A percentile compares a stretch with the other conserved stretches of the same genome.
Evolutionary conservation across 352 stramenopile genomes (phyloP).

Genomic region (Pythium guiyangense): DNA sequence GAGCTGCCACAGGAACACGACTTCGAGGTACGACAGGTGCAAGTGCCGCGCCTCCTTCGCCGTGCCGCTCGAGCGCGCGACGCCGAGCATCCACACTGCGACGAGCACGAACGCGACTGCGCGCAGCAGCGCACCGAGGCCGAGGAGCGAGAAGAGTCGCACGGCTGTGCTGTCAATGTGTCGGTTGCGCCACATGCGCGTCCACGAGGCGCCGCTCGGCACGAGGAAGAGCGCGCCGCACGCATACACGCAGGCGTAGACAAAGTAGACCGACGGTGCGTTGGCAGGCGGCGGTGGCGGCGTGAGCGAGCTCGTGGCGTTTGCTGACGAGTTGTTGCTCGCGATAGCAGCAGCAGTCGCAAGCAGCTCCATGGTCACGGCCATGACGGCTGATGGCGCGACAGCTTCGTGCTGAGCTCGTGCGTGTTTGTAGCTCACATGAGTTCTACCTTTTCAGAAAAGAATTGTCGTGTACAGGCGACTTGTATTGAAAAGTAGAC

Average conservation of each 20-base stretch:
- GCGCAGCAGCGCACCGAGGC: constrained; percentile 34
- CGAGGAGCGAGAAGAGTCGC: constrained; percentile 49
- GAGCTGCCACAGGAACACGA: constrained; percentile 53
- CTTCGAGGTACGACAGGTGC: constrained; percentile 51
- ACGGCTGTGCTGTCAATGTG: constrained; percentile 43
- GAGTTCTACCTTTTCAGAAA: background rate
- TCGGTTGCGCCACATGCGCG: constrained; percentile 36
- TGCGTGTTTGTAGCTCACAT: background rate
- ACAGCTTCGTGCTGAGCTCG: background rate
- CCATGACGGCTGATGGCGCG: background rate
- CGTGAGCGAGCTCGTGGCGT: background rate
- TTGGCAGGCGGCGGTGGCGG: background rate
- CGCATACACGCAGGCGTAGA: constrained; percentile 48
- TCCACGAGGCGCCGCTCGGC: constrained; percentile 27
- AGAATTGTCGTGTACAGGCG: no score
- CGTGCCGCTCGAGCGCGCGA: constrained; percentile 30
- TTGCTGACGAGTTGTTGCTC: background rate
- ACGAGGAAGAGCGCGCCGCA: constrained; percentile 46
- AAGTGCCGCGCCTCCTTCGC: constrained; percentile 35
- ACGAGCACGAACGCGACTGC: constrained; percentile 46
- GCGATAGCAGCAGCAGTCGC: background rate
- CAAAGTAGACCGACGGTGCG: constrained; percentile 26
- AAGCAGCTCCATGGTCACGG: background rate
- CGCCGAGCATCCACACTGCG: constrained; percentile 44
- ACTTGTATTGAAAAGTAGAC: no score